Conservation (phyloP, 164 flowering plant species). For the Sedum album region DNA sequence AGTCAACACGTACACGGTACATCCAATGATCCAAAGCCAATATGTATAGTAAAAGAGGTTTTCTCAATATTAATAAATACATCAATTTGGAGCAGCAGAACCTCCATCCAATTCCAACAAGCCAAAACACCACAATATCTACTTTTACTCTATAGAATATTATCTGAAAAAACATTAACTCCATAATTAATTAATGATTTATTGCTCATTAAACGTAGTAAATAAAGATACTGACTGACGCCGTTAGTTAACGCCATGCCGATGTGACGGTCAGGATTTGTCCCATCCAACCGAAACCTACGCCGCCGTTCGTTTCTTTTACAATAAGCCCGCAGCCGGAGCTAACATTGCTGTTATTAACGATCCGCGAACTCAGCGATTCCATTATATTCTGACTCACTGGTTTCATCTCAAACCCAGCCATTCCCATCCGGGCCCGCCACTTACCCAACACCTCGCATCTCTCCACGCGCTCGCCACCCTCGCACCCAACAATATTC, state of each 20-base stretch:
- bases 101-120: too few relatives aligned
- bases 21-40: neutral
- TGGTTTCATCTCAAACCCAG: conserved; percentile 56
- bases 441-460: conserved; percentile 93
- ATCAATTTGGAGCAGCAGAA: too few relatives aligned
- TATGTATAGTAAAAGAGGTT: too few relatives aligned
- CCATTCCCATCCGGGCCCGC: conserved; percentile 93
- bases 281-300: conserved; percentile 76
- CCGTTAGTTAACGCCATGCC: conserved; percentile 64
- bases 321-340: conserved; percentile 30
- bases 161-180: neutral
- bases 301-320: conserved; percentile 61
- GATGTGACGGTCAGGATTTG: conserved; percentile 76
- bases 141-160: too few relatives aligned
- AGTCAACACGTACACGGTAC: neutral
- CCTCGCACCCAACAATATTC: conserved; percentile 80
- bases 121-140: too few relatives aligned
- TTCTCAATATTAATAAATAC: too few relatives aligned
- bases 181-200: neutral
- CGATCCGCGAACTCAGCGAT: conserved; percentile 29
- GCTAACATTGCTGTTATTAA: conserved; percentile 20
- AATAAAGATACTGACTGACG: conserved; percentile 14
- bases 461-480: conserved; percentile 71
- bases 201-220: neutral
- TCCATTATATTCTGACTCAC: conserved; percentile 42